Evolutionary conservation across 1,139 yeast genomes (phyloP).

Genomic region (Kodamaea fungicola): DNA sequence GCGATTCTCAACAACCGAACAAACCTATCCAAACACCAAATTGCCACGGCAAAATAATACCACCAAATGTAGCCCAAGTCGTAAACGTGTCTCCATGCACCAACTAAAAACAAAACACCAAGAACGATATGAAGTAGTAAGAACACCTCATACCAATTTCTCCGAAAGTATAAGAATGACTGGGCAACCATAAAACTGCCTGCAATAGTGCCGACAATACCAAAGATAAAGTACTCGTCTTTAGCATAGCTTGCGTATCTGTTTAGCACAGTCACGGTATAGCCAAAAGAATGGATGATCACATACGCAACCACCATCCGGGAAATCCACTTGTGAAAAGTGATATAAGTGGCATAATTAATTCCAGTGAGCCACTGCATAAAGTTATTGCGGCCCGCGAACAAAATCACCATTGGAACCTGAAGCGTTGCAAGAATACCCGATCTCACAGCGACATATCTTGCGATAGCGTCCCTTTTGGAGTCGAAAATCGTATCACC

Average conservation of each 20-base stretch:
- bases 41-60: constrained; percentile 36
- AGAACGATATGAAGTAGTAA: constrained; percentile 36
- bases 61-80: constrained; percentile 39
- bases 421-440: constrained; percentile 29
- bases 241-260: constrained; percentile 14
- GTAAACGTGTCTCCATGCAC: constrained; percentile 41
- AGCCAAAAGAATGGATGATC: constrained; percentile 39
- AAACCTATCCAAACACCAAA: constrained; percentile 43
- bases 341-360: constrained; percentile 33
- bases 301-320: constrained; percentile 28
- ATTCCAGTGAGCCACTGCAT: constrained; percentile 41
- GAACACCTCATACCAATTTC: constrained; percentile 43
- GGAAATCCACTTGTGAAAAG: constrained; percentile 39
- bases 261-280: constrained; percentile 17
- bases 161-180: constrained; percentile 38
- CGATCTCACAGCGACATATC: constrained; percentile 30
- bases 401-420: constrained; percentile 34
- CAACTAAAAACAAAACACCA: constrained; percentile 40
- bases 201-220: constrained; percentile 27
- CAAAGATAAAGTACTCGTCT: constrained; percentile 26
- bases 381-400: constrained; percentile 45
- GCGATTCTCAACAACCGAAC: constrained; percentile 33
- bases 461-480: constrained; percentile 18
- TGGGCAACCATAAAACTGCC: constrained; percentile 33
- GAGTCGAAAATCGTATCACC: constrained; percentile 23